Conservation (phyloP, 345 rosid genomes). For the Schrenkiella parvula region DNA sequence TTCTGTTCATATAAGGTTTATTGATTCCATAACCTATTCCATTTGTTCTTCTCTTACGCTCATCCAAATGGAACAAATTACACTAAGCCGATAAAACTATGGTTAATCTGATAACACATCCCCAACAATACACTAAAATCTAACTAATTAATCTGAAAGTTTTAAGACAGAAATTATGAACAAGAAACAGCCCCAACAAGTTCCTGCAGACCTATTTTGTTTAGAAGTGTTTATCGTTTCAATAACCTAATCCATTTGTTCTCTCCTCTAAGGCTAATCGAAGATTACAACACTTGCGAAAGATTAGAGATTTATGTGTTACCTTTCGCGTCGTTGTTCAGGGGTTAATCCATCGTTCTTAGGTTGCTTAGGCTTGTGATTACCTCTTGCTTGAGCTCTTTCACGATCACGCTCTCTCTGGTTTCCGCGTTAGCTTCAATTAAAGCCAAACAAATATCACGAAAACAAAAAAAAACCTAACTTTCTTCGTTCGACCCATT, state of each 20-base stretch:
- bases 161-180: neutral
- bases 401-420: slow-evolving; percentile 76
- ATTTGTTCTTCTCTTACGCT: neutral
- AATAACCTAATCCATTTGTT: neutral
- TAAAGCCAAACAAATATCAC: slow-evolving; percentile 33
- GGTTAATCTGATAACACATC: neutral
- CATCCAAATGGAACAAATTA: neutral
- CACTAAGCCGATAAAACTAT: no score
- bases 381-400: slow-evolving; percentile 58
- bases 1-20: no score
- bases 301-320: neutral
- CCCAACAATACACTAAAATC: neutral
- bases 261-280: neutral
- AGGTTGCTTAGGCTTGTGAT: slow-evolving; percentile 34
- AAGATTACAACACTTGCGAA: neutral
- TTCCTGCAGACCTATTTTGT: neutral
- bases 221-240: neutral
- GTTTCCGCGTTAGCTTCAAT: slow-evolving; percentile 58
- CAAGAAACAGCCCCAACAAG: neutral
- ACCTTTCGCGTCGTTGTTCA: slow-evolving; percentile 84
- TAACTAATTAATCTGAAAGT: neutral
- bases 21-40: neutral
- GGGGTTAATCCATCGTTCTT: slow-evolving; percentile 68
- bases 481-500: neutral
- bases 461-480: neutral